Percentiles rank a stretch among this genome's conserved stretches.
These are phyloP conservation scores for Thraustotheca clavata DNA, from an alignment of 352 stramenopile genomes.

Conservation along the genomic window DNA sequence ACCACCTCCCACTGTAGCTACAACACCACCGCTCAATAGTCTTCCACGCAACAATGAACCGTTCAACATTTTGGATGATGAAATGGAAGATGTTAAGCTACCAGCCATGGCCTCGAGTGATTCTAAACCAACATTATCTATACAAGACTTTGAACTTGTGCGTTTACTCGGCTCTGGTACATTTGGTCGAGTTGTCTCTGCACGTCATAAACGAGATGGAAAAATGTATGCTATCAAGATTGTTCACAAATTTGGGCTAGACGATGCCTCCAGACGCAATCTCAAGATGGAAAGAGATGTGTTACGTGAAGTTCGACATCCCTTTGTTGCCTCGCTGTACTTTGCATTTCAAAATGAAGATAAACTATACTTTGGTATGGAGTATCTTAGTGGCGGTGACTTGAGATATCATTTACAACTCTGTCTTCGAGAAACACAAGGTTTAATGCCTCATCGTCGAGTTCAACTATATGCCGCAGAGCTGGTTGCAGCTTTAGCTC, in stretches of 20 bases:
- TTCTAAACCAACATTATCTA: conserved; percentile 63
- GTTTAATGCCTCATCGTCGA: conserved; percentile 44
- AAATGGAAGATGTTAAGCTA: background rate
- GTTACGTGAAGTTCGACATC: conserved; percentile 90
- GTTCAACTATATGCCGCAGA: conserved; percentile 85
- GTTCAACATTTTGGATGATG: too few species aligned
- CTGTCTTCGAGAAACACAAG: conserved; percentile 53
- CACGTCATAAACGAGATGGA: conserved; percentile 43
- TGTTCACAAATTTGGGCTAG: conserved; percentile 84
- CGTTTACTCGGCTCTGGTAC: conserved; percentile 78
- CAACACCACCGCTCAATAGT: background rate
- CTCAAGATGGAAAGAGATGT: conserved; percentile 92
- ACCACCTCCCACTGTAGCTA: background rate
- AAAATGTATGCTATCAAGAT: conserved; percentile 85
- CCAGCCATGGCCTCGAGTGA: background rate
- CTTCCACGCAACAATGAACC: too few species aligned
- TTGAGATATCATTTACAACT: conserved; percentile 67
- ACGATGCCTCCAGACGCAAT: conserved; percentile 69
- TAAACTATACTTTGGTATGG: conserved; percentile 98
- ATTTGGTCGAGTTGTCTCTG: conserved; percentile 76
- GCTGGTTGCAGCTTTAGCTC: conserved; percentile 66
- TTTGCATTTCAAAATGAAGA: conserved; percentile 97
- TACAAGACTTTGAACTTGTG: conserved; percentile 83
- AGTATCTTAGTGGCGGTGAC: conserved; percentile 97
- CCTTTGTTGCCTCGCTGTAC: conserved; percentile 95